Base-by-base conservation (phyloP, 495 filamentous ascomycete species). In the Aspergillus incahuasiensis region DNA sequence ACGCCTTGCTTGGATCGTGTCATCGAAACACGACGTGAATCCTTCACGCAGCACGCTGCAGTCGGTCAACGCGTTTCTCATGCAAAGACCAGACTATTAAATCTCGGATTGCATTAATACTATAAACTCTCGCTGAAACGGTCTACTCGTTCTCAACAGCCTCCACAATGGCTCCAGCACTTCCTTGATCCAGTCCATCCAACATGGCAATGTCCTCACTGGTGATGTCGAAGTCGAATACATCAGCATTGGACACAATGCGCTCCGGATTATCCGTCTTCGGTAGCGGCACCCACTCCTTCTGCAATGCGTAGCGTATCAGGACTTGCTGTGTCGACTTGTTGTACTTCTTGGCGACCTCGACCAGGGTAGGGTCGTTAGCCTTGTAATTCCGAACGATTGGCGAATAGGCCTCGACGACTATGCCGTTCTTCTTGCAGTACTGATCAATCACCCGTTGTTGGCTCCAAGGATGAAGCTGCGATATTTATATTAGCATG, bases 11-110 rank as follows among this genome's bases (percentile, higher is more conserved):
- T 88, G 86, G 76, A 88, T 97, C 49, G 85, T 89, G 56, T 84
- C 80, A 15, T 82, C 84, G 0, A 79, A 84, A 59, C 85, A 87
- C 19, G 85, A 86, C 57, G 85, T 85, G 15, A 95, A 94, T 64
- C 91, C 91, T 0, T 87, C 83, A 56, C 77, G 92, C 39, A 78
- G 86, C 25, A 95, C 90, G 0, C 70, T 97, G 47, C 89, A 95
- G 66, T 87, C 86, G 52, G 84, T 97, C 38, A 95, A 97, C 71
- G 86, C 86, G 38, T 95, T 90, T 59, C 73, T 97, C 43, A 94
- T 97, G 84, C 60, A 73, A 52, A 60, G 63, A 42, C 68, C 67
- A 38, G 66, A 74, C 66, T 73, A 67, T 63, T 73, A 61, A 73
- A 34, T 18, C 16, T 16, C 11, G 22, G 41, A 21, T 45, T 54